These are phyloP conservation scores for Penicillium parvum DNA, from an alignment of 495 filamentous ascomycete genomes.

Conservation along the genomic window DNA sequence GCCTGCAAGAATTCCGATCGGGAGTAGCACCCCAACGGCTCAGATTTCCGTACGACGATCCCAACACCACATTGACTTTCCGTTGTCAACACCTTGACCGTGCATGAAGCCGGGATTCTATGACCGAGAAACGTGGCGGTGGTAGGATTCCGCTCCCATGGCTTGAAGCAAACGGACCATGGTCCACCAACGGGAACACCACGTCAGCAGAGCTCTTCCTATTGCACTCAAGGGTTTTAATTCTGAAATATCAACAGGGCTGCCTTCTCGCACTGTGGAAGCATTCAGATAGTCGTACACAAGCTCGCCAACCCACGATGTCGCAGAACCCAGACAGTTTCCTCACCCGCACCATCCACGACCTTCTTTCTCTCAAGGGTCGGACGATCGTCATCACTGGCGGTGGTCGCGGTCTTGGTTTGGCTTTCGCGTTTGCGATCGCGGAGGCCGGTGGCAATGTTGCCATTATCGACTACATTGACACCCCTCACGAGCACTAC, in stretches of 20 bases:
- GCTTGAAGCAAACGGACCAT: not conserved
- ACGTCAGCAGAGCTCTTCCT: not conserved
- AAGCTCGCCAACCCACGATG: not conserved
- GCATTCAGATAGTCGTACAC: not conserved
- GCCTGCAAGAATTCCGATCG: not conserved
- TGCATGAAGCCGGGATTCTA: not conserved
- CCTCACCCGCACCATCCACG: not conserved
- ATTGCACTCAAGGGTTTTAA: not conserved
- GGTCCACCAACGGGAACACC: not conserved
- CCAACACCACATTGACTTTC: not conserved
- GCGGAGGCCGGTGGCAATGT: not conserved
- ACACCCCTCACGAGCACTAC: not conserved
- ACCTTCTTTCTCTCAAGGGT: not conserved
- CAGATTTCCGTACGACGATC: not conserved
- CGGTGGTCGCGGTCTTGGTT: not conserved
- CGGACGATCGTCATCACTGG: not conserved
- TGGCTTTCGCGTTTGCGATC: not conserved
- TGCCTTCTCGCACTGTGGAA: not conserved
- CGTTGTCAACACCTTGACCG: not conserved
- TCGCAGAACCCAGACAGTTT: not conserved
- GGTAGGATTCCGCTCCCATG: not conserved
- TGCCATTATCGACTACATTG: not conserved
- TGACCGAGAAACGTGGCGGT: not conserved
- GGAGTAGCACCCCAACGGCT: not conserved
- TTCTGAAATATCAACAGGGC: not conserved